Evolutionary conservation across 768 basidiomycete species (phyloP), one percentile per base, ranked within the genome.

Genomic region (Floccularia luteovirens): DNA sequence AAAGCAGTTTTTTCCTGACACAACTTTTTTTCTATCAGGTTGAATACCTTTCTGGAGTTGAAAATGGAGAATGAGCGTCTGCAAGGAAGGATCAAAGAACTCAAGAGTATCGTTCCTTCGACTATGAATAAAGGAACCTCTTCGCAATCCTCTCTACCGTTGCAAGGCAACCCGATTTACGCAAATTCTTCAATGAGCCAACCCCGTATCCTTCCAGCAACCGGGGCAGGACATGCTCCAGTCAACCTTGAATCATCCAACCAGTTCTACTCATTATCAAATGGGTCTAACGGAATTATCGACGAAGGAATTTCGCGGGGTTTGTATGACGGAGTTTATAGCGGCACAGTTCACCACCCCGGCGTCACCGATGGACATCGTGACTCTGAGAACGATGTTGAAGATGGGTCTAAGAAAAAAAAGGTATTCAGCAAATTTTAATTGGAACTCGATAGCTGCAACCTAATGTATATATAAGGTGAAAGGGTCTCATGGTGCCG

Each of bases 31-130:
- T 24, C 27, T 33, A 41, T 31, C 41, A 87, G 86, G 74, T 60
- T 86, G 22, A 75, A 82, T 46, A 77, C 79, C 1, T 76, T 80
- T 48, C 51, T 96, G 24, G 91, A 94, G 52, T 74, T 94, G 36
- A 92, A 90, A 58, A 66, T 82, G 41, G 90, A 93, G 62, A 91
- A 96, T 57, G 84, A 89, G 57, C 73, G 79, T 11, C 60, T 96
- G 30, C 72, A 83, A 48, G 74, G 75, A 43, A 77, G 79, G 20
- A 58, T 83, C 24, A 55, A 60, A 1, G 70, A 74, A 38, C 53
- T 69, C 12, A 58, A 55, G 43, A 57, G 51, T 37, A 63, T 45
- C 31, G 49, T 58, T 20, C 59, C 56, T 20, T 50, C 48, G 5
- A 43, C 27, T 13, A 20, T 38, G 36, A 43, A 48, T 34, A 16